Evolutionary conservation across 2,329 filamentous ascomycete species (phyloP), one percentile per base, ranked within the genome.

Genomic region (Colletotrichum simmondsii): DNA sequence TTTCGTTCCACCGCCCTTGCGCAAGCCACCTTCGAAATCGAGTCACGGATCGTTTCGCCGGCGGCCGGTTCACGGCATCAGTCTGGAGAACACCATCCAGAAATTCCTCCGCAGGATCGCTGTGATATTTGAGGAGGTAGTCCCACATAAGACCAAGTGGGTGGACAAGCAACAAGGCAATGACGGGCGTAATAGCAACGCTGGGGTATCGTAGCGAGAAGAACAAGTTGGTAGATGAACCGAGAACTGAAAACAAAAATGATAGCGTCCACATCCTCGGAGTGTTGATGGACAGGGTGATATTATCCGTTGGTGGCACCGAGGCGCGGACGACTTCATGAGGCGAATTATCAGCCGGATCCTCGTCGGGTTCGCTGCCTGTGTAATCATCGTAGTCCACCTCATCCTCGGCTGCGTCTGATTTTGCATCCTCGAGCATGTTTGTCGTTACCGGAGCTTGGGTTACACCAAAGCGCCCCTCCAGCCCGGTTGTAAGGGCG

Each of bases 171-270:
- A 97, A 87, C 78, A 97, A 87, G 35, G 94, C 94, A 84, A 97
- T 97, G 76, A 97, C 93, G 52, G 94, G 94, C 26, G 94, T 96
- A 79, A 97, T 96, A 73, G 93, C 93, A 81, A 97, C 94, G 81
- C 94, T 97, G 32, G 95, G 95, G 87, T 97, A 97, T 89, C 95
- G 90, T 80, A 97, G 86, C 46, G 94, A 95, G 85, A 97, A 97
- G 85, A 97, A 97, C 53, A 97, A 85, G 81, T 97, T 97, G 46
- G 93, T 95, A 2, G 93, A 93, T 59, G 94, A 96, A 74, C 94
- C 94, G 52, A 95, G 88, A 49, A 97, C 87, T 10, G 94, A 92
- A 81, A 97, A 97, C 11, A 97, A 79, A 46, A 94, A 87, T n/a
- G 94, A 95, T 22, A 97, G 82, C 37, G 87, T 87, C 94, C 94